phyloP scores from a whole-genome alignment of 371 early-diverging fungal genomes.

The Syncephalis fuscata region DNA sequence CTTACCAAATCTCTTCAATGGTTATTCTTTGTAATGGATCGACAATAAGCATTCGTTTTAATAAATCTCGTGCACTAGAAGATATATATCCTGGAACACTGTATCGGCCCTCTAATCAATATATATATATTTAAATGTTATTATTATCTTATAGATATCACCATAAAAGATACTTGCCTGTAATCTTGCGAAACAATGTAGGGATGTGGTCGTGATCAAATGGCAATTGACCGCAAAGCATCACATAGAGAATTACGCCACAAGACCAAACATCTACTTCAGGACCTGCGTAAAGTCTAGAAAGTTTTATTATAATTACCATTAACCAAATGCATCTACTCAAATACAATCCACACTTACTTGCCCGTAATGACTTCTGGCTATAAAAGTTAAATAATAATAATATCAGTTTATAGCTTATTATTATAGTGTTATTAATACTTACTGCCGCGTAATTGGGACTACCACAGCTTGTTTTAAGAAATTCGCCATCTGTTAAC shows the following conservation, averaged over 20 bases:
- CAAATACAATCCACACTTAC: slow-evolving; percentile 14
- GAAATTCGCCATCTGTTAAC: slow-evolving; percentile 88
- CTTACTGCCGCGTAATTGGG: slow-evolving; percentile 72
- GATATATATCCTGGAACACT: slow-evolving; percentile 76
- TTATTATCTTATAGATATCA: not conserved
- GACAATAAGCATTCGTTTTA: slow-evolving; percentile 87
- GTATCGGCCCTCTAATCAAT: slow-evolving; percentile 60
- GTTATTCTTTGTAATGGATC: slow-evolving; percentile 92
- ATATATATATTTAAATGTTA: not conserved
- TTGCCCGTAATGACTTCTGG: slow-evolving; percentile 94
- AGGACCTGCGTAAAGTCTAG: slow-evolving; percentile 82
- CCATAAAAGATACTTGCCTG: slow-evolving; percentile 15
- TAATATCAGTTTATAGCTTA: not conserved
- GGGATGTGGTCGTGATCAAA: slow-evolving; percentile 99
- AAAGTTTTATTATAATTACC: not conserved
- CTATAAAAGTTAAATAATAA: slow-evolving; percentile 9
- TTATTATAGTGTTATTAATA: not conserved
- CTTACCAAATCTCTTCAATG: slow-evolving; percentile 63
- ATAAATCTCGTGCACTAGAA: slow-evolving; percentile 59
- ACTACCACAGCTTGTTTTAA: slow-evolving; percentile 88
- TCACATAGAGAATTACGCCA: slow-evolving; percentile 98
- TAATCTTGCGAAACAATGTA: slow-evolving; percentile 85
- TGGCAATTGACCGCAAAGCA: slow-evolving; percentile 97
- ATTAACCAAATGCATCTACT: not conserved
- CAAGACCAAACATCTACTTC: slow-evolving; percentile 99